phyloP scores from a whole-genome alignment of 2,329 filamentous ascomycete species.

The Alternaria conjuncta region DNA sequence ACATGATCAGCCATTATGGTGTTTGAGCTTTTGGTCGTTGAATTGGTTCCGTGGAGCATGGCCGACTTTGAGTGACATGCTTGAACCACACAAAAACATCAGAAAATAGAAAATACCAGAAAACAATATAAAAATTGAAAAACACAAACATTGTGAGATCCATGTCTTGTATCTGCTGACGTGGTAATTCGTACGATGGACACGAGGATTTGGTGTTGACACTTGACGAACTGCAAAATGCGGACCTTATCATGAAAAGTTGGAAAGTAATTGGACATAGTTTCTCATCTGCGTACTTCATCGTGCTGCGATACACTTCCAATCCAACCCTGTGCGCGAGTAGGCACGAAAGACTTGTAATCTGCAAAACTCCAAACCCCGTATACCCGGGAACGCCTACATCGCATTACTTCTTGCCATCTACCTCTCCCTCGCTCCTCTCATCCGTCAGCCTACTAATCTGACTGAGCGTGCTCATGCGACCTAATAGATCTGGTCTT shows the following conservation, averaged over 20 bases:
- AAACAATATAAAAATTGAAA: not conserved
- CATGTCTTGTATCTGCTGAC: not conserved
- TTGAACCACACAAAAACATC: not conserved
- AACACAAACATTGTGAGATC: not conserved
- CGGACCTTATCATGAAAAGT: not conserved
- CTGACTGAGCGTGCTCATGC: constrained; percentile 58
- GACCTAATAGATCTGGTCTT: constrained; percentile 41
- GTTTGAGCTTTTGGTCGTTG: not conserved
- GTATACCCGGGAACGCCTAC: not conserved
- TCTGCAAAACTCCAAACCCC: not conserved
- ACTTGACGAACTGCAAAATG: not conserved
- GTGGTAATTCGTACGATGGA: not conserved
- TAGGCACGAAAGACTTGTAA: not conserved
- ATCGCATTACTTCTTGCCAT: not conserved
- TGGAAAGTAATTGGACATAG: not conserved
- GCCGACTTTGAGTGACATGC: not conserved
- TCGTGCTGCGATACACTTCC: not conserved
- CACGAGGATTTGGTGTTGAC: not conserved
- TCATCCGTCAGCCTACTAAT: constrained; percentile 62
- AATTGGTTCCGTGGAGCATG: not conserved
- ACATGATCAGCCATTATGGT: not conserved
- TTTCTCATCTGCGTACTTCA: not conserved
- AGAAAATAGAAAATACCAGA: not conserved
- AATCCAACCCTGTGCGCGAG: not conserved
- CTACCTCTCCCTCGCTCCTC: constrained; percentile 19